Conservation (phyloP, 805 yeast genomes). For the Komagataella pseudopastoris region DNA sequence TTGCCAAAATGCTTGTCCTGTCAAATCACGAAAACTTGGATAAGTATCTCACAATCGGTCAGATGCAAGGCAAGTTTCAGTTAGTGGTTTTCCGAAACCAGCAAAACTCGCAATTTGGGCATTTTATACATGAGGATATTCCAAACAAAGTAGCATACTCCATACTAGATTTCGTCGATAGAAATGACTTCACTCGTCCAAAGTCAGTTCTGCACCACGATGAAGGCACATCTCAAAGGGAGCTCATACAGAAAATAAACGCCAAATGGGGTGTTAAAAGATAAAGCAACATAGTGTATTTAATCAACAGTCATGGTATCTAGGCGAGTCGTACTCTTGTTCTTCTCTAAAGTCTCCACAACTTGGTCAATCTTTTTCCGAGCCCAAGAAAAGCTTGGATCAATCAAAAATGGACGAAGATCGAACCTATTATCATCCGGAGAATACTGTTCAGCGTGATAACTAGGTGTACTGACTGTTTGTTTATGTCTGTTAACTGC, state of each 20-base stretch:
- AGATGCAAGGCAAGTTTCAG: slow-evolving; percentile 97
- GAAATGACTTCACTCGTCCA: slow-evolving; percentile 25
- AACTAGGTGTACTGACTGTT: slow-evolving; percentile 94
- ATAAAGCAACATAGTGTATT: slow-evolving; percentile 1
- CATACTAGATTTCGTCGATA: slow-evolving; percentile 31
- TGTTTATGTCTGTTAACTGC: slow-evolving; percentile 94
- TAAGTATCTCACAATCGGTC: slow-evolving; percentile 79
- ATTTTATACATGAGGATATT: slow-evolving; percentile 88
- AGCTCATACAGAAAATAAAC: slow-evolving; percentile 14
- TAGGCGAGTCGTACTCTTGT: slow-evolving; percentile 30
- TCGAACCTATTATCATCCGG: slow-evolving; percentile 98
- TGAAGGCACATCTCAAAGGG: slow-evolving; percentile 11
- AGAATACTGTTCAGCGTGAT: slow-evolving; percentile 96
- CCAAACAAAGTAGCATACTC: slow-evolving; percentile 56
- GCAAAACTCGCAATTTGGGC: slow-evolving; percentile 42
- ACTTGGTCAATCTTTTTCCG: slow-evolving; percentile 75
- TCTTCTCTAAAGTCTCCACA: slow-evolving; percentile 22
- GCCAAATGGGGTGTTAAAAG: slow-evolving; percentile 19
- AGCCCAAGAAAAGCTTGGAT: slow-evolving; percentile 85
- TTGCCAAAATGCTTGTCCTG: slow-evolving; percentile 61
- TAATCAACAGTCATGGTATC: slow-evolving; percentile 34
- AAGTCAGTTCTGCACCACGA: slow-evolving; percentile 16
- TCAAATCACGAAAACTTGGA: slow-evolving; percentile 89
- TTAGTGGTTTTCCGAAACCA: slow-evolving; percentile 50
- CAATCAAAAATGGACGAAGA: slow-evolving; percentile 86